Base-by-base conservation (phyloP, 176 grass and related monocot species). In the Metroxylon sagu region DNA sequence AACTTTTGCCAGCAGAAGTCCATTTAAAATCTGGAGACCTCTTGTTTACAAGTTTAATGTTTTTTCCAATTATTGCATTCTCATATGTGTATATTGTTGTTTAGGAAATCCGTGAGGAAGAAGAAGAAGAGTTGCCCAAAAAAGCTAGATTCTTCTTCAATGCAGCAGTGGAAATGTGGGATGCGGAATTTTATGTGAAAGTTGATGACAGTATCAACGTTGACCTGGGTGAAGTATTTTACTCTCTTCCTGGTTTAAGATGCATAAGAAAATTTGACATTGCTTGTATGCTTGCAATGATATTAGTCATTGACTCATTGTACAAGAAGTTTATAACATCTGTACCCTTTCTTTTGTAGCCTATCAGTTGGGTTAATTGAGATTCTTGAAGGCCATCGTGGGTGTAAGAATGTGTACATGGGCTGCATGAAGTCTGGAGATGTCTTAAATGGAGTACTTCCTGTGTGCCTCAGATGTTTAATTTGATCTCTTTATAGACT, bases 71-170 rank as follows among this genome's bases (percentile, higher is more conserved):
- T 39, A 39, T 39, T 39, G 35, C 35, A 39, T 39, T 39, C 35
- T 12, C 7, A 59, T 19, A 27, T 43, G 27, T 3, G 5, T 57
- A 35, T 3, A 15, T n/a, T 7, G 15, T 61, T 18, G 53, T 48
- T 19, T 76, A 97, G 92, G 92, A 97, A 88, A 85, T 83, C 63
- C 92, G 91, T 14, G 92, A 97, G 79, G 92, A 97, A 79, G 92
- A 87, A 76, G 53, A 80, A 15, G 92, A 97, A 66, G 92, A 97
- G 54, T 49, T 91, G 63, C 87, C 92, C 19, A 88, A 54, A 56
- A 97, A 97, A 82, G 92, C 84, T 82, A 97, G 91, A 63, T 83
- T 77, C 79, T 97, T 97, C 78, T 88, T 97, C 52, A 76, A 87
- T 64, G 76, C 87, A 0, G 93, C 93, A 56, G 71, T 88, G 68